phyloP scores from a whole-genome alignment of 768 basidiomycete species.

The Podaxis carcinomalis region DNA sequence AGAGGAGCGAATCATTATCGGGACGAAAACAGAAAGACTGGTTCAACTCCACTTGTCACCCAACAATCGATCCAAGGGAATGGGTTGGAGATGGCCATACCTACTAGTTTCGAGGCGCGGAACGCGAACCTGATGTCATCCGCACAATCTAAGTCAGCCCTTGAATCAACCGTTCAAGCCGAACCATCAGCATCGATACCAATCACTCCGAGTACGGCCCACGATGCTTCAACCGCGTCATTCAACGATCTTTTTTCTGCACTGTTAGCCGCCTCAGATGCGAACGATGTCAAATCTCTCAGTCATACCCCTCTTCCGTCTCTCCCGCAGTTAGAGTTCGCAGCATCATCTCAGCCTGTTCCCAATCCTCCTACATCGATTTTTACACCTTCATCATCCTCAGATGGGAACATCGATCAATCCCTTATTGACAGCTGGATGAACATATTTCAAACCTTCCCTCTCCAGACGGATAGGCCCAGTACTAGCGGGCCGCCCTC shows the following conservation, averaged over 20 bases:
- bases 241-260: slow-evolving; percentile 8
- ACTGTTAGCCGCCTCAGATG: neutral
- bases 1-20: slow-evolving; percentile 7
- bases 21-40: neutral
- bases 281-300: neutral
- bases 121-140: neutral
- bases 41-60: neutral
- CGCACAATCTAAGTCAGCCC: neutral
- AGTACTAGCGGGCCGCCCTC: neutral
- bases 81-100: neutral
- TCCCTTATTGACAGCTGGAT: slow-evolving; percentile 47
- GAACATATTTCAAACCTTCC: slow-evolving; percentile 43
- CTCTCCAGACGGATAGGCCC: slow-evolving; percentile 26
- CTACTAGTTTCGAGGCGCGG: neutral
- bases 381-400: neutral
- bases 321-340: neutral
- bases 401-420: slow-evolving; percentile 26
- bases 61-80: neutral
- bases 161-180: neutral
- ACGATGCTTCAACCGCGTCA: neutral
- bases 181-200: neutral
- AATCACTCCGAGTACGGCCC: neutral
- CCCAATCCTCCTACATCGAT: neutral
- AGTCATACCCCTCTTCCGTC: neutral
- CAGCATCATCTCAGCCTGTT: neutral